Conservation (phyloP, 129 eudicot species). For the Artemisia annua region DNA sequence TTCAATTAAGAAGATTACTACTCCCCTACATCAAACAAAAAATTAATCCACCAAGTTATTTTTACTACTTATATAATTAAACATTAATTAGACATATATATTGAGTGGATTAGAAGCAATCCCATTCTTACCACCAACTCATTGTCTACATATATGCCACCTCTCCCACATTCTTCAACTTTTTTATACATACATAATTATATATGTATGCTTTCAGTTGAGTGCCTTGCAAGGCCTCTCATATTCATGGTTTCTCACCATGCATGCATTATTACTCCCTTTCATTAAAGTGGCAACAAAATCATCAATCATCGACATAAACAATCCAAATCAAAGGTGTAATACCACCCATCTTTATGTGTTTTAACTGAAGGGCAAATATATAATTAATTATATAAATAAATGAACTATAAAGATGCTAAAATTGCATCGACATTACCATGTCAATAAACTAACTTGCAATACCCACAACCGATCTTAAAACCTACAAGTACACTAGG, state of each 20-base stretch:
- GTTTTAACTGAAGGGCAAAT: too few relatives aligned
- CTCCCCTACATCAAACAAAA: conserved; percentile 24
- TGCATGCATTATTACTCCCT: conserved; percentile 30
- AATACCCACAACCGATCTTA: too few relatives aligned
- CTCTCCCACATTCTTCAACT: conserved; percentile 25
- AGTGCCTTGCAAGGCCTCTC: conserved; percentile 30
- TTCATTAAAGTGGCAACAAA: conserved; percentile 17
- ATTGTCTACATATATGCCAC: conserved; percentile 18
- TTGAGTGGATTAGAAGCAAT: conserved; percentile 34
- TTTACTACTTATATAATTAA: not conserved
- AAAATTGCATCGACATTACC: too few relatives aligned
- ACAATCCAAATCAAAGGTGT: not conserved
- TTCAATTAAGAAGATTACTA: conserved; percentile 12
- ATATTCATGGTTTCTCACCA: conserved; percentile 17
- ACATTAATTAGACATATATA: conserved; percentile 15
- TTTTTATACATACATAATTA: not conserved
- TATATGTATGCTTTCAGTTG: conserved; percentile 16
- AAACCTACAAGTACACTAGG: too few relatives aligned
- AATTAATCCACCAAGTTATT: conserved; percentile 11
- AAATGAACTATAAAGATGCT: too few relatives aligned
- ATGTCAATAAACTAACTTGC: too few relatives aligned
- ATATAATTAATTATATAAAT: too few relatives aligned
- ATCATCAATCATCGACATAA: not conserved
- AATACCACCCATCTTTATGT: too few relatives aligned
- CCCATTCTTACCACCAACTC: conserved; percentile 28